phyloP scores from a whole-genome alignment of 768 basidiomycete genomes.

The Suillus placidus region DNA sequence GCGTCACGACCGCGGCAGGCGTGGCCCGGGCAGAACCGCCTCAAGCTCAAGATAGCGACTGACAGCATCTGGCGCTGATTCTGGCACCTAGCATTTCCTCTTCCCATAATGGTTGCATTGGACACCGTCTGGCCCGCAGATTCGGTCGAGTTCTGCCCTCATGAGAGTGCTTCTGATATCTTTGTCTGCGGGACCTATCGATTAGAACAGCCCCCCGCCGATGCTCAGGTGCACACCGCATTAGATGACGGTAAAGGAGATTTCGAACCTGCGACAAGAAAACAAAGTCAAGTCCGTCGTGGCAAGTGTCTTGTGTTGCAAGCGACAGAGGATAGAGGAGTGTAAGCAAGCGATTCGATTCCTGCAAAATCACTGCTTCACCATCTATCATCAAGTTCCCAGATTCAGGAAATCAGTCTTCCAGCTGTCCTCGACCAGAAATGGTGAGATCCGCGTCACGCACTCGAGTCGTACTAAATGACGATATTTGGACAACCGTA shows the following conservation, averaged over 20 bases:
- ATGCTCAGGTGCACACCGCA: slow-evolving; percentile 3
- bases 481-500: slow-evolving; percentile 29
- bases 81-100: slow-evolving; percentile 9
- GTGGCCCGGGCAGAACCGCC: too few relatives aligned
- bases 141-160: slow-evolving; percentile 89
- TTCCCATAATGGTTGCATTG: slow-evolving; percentile 23
- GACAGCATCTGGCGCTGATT: background rate
- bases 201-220: slow-evolving; percentile 50
- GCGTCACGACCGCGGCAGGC: too few relatives aligned
- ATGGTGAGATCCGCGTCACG: slow-evolving; percentile 58
- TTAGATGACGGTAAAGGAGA: background rate
- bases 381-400: slow-evolving; percentile 39
- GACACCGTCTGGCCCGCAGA: slow-evolving; percentile 89
- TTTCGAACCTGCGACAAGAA: slow-evolving; percentile 3
- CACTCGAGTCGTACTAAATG: background rate
- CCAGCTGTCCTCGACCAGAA: slow-evolving; percentile 94
- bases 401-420: slow-evolving; percentile 68
- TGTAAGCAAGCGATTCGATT: slow-evolving; percentile 36
- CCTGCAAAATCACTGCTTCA: background rate
- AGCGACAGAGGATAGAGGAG: slow-evolving; percentile 36
- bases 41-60: too few relatives aligned
- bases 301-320: slow-evolving; percentile 79
- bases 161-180: slow-evolving; percentile 55
- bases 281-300: slow-evolving; percentile 44
- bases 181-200: slow-evolving; percentile 94